These are phyloP conservation scores for Komagataella pastoris DNA, from an alignment of 805 yeast species.

Conservation along the genomic window DNA sequence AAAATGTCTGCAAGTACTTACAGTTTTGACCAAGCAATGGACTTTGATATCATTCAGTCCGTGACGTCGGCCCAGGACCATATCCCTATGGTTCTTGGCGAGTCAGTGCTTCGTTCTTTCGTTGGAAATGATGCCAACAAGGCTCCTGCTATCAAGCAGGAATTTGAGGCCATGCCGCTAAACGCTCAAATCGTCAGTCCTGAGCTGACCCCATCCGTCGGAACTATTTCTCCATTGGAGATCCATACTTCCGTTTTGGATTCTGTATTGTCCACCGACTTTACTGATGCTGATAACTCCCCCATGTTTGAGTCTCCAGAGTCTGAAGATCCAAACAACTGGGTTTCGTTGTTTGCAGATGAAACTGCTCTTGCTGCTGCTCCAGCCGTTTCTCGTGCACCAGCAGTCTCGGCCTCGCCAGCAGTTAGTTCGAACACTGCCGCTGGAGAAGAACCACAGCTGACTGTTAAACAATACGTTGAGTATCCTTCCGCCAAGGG, in stretches of 20 bases:
- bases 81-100: constrained; percentile 17
- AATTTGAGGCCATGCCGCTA: not conserved
- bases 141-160: not conserved
- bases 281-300: constrained; percentile 21
- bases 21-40: not conserved
- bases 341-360: constrained; percentile 49
- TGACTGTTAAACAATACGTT: not conserved
- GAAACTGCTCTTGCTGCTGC: constrained; percentile 11
- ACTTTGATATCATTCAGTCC: not conserved
- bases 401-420: not conserved
- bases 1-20: constrained; percentile 2
- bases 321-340: constrained; percentile 22
- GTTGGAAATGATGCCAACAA: constrained; percentile 2
- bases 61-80: not conserved
- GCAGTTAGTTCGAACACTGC: not conserved
- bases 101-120: constrained; percentile 16
- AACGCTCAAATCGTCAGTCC: not conserved
- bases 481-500: not conserved
- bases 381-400: not conserved
- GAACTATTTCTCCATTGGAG: constrained; percentile 33
- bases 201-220: constrained; percentile 1
- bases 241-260: constrained; percentile 39
- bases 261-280: constrained; percentile 30
- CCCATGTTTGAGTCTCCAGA: constrained; percentile 52
- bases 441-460: not conserved